Evolutionary conservation across 139 green algal genomes (phyloP), one percentile per base, ranked within the genome.

Genomic region (Chlorella sp.): DNA sequence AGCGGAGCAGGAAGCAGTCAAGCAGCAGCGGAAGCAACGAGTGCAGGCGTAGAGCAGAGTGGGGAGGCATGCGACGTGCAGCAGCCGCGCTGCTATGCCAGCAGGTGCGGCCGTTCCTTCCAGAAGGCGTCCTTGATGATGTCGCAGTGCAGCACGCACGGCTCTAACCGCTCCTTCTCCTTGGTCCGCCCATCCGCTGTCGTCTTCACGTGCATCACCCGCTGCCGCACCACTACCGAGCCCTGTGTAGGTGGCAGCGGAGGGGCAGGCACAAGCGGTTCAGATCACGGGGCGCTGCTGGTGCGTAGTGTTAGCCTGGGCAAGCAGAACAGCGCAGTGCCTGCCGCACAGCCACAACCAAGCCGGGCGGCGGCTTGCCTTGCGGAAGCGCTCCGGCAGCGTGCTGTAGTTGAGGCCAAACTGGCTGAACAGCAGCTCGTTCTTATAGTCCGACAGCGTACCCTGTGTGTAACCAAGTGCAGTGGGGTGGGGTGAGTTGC

Each of bases 391-490:
- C n/a, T 93, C 94, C 9, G 95, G 95, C 76, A 99, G 82, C 20
- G 88, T 68, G 34, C 90, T 94, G 87, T 99, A 99, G 86, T 99
- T 99, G 78, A 99, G 95, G 32, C 93, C 92, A 85, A 97, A 97
- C 38, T 86, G 70, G 16, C 51, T 82, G 84, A 95, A 99, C 62
- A 99, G 77, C 43, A 99, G 79, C 81, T 99, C 96, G 87, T 99
- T 99, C 85, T 99, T 99, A 32, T 89, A 84, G 1, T 85, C 92
- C 22, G 93, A 89, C 36, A 93, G 87, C 20, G 94, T 98, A 48
- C 96, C 95, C 92, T 97, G 88, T 67, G 92, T 16, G 1, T 30
- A 51, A 54, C 7, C 22, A 58, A 11, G 26, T 28, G 60, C 60
- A 68, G 56, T 3, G 30, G 9, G 22, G 56, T n/a, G 56, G 56